A percentile compares a stretch with the other conserved stretches of the same genome.
Evolutionary conservation across 345 rosid species (phyloP).

Genomic region (Pistacia vera): DNA sequence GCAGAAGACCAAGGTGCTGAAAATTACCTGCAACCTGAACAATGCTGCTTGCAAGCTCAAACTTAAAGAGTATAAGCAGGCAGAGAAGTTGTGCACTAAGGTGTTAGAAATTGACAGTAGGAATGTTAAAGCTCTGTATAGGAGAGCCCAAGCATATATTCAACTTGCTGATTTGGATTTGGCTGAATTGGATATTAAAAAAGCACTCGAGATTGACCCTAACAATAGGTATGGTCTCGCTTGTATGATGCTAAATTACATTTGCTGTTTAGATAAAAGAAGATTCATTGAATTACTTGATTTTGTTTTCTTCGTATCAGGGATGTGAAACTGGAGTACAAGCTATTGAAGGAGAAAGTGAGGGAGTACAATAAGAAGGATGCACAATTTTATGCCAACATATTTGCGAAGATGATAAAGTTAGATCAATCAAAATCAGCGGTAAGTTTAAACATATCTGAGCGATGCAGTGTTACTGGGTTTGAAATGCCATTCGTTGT

Average conservation of each 20-base stretch:
- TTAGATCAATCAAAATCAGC: constrained; percentile 20
- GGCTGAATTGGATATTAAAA: constrained; percentile 77
- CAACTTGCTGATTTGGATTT: constrained; percentile 66
- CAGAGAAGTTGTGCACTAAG: constrained; percentile 75
- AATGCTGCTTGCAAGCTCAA: constrained; percentile 86
- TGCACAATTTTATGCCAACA: constrained; percentile 79
- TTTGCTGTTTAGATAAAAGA: too few species aligned
- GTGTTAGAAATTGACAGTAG: constrained; percentile 37
- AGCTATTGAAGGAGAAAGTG: constrained; percentile 68
- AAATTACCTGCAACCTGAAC: constrained; percentile 78
- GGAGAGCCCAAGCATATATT: constrained; percentile 80
- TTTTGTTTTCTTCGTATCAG: constrained; percentile 25
- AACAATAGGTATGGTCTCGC: constrained; percentile 47
- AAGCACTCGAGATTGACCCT: constrained; percentile 84
- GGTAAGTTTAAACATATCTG: neutral
- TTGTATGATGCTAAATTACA: too few species aligned
- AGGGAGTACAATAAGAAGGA: constrained; percentile 86
- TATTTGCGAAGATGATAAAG: constrained; percentile 71
- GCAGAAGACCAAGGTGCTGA: constrained; percentile 69
- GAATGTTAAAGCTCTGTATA: constrained; percentile 76
- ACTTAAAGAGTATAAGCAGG: constrained; percentile 74
- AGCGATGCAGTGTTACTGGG: too few species aligned
- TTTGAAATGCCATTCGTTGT: neutral
- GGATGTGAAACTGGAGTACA: constrained; percentile 87
- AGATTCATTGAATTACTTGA: too few species aligned